phyloP scores from a whole-genome alignment of 495 filamentous ascomycete species.

The Trichoderma reesei region DNA sequence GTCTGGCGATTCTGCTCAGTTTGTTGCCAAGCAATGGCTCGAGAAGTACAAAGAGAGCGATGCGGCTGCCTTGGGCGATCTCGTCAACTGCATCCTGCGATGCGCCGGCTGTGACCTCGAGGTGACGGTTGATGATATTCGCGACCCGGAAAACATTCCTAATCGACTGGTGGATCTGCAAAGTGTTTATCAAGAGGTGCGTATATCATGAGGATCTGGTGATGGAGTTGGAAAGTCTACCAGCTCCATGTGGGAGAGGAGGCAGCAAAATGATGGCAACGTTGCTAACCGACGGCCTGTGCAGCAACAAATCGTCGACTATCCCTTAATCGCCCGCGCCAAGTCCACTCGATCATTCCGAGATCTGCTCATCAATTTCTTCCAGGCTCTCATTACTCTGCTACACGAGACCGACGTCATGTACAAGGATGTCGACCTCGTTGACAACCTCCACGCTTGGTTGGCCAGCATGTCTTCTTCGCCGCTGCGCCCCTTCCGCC shows the following conservation, averaged over 20 bases:
- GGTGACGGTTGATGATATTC: slow-evolving; percentile 67
- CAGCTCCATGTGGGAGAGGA: background rate
- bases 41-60: slow-evolving; percentile 59
- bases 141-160: slow-evolving; percentile 72
- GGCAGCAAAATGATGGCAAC: background rate
- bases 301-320: slow-evolving; percentile 70
- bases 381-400: slow-evolving; percentile 59
- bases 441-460: slow-evolving; percentile 84
- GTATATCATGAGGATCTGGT: slow-evolving; percentile 15
- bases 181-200: slow-evolving; percentile 63
- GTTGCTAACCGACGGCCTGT: slow-evolving; percentile 21
- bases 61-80: slow-evolving; percentile 58
- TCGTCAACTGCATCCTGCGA: slow-evolving; percentile 82
- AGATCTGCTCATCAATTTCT: slow-evolving; percentile 64
- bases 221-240: background rate
- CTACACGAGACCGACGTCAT: slow-evolving; percentile 65
- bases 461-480: slow-evolving; percentile 77
- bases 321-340: slow-evolving; percentile 78
- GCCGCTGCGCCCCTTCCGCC: slow-evolving; percentile 73
- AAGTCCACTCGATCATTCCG: slow-evolving; percentile 66
- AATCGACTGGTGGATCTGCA: slow-evolving; percentile 65
- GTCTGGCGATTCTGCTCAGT: slow-evolving; percentile 56
- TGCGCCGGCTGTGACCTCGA: slow-evolving; percentile 69
- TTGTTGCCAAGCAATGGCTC: slow-evolving; percentile 75
- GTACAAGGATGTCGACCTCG: slow-evolving; percentile 61